Evolutionary conservation across 192 early-diverging fungal genomes (phyloP).

Genomic region (Gamsiella multidivaricata): DNA sequence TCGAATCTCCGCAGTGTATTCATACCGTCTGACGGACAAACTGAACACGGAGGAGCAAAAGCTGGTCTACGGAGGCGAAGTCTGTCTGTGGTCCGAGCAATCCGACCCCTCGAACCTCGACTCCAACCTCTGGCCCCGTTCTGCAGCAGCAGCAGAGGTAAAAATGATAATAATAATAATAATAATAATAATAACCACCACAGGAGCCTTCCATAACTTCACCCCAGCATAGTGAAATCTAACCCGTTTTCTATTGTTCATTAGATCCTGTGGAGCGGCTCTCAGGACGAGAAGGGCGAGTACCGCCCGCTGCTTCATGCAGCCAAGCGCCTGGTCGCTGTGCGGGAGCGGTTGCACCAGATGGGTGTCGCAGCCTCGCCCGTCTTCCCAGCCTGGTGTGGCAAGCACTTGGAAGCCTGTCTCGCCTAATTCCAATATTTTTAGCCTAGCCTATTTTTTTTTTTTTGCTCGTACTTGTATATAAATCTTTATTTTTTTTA

Average conservation of each 20-base stretch:
- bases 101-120: slow-evolving; percentile 71
- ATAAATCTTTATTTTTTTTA: too few relatives aligned
- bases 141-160: slow-evolving; percentile 77
- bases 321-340: slow-evolving; percentile 71
- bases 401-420: slow-evolving; percentile 36
- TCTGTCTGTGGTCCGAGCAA: slow-evolving; percentile 81
- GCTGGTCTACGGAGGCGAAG: slow-evolving; percentile 64
- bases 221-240: background rate
- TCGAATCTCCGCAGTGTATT: too few relatives aligned
- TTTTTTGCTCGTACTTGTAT: too few relatives aligned
- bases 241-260: background rate
- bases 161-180: background rate
- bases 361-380: slow-evolving; percentile 76
- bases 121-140: slow-evolving; percentile 76
- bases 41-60: slow-evolving; percentile 35
- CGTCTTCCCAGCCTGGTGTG: slow-evolving; percentile 79
- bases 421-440: too few relatives aligned
- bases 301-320: slow-evolving; percentile 69
- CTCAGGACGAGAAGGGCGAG: slow-evolving; percentile 58
- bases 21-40: slow-evolving; percentile 33
- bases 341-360: slow-evolving; percentile 74
- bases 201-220: background rate
- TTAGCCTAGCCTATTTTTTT: too few relatives aligned
- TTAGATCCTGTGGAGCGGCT: slow-evolving; percentile 70
- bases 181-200: background rate